These are phyloP conservation scores for Solidago caesia DNA, from an alignment of 129 eudicot species.

Conservation along the genomic window DNA sequence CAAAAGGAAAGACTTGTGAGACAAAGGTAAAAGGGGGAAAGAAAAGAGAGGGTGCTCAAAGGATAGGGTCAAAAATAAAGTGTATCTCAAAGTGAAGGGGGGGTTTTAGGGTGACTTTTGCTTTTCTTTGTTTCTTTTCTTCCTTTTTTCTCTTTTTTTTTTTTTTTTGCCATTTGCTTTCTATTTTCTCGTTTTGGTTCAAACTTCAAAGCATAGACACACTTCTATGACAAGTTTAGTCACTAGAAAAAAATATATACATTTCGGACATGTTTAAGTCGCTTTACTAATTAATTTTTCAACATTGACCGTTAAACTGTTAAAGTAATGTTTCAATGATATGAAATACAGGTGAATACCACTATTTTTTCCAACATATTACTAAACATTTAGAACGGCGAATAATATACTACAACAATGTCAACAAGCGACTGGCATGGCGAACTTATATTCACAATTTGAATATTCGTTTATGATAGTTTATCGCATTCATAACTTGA, in stretches of 20 bases:
- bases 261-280: neutral
- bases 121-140: slow-evolving; percentile 18
- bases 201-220: neutral
- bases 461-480: no score
- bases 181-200: slow-evolving; percentile 14
- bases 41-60: slow-evolving; percentile 39
- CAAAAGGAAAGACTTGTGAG: slow-evolving; percentile 45
- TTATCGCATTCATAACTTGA: no score
- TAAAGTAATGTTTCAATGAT: neutral
- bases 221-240: neutral
- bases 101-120: slow-evolving; percentile 40
- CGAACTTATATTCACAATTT: no score
- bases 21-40: slow-evolving; percentile 40
- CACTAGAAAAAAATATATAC: neutral
- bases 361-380: no score
- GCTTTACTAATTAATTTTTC: neutral
- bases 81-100: slow-evolving; percentile 44
- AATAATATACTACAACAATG: no score
- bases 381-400: no score
- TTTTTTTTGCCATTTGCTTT: neutral
- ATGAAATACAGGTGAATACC: no score
- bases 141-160: neutral
- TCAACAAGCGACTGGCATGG: no score
- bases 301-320: neutral
- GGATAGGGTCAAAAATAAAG: slow-evolving; percentile 44